phyloP scores from a whole-genome alignment of 148 eudicot species.

The Arctostaphylos glauca region DNA sequence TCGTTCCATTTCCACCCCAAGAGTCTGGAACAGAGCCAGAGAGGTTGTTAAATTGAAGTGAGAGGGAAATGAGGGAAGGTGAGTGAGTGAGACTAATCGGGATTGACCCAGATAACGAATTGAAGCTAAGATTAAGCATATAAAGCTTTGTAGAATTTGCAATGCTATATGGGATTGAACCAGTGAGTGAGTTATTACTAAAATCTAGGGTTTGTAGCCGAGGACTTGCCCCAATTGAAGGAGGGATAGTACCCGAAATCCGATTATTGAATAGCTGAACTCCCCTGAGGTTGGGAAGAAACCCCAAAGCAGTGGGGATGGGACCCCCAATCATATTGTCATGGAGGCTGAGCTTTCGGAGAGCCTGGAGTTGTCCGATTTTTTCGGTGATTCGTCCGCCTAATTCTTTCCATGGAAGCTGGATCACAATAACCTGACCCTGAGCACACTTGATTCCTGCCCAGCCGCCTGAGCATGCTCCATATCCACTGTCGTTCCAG shows the following conservation, averaged over 20 bases:
- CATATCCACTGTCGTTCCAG: conserved; percentile 72
- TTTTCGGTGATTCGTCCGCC: conserved; percentile 59
- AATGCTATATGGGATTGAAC: conserved; percentile 53
- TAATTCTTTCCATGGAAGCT: conserved; percentile 76
- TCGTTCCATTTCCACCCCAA: neutral
- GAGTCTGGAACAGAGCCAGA: conserved; percentile 18
- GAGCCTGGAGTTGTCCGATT: conserved; percentile 66
- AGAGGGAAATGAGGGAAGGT: conserved; percentile 41
- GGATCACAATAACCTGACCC: conserved; percentile 84
- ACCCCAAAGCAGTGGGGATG: conserved; percentile 61
- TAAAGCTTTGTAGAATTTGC: conserved; percentile 54
- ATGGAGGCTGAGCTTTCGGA: conserved; percentile 82
- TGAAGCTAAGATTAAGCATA: conserved; percentile 71
- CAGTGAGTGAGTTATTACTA: conserved; percentile 54
- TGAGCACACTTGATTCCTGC: conserved; percentile 78
- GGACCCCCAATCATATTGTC: conserved; percentile 62
- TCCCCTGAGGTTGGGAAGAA: conserved; percentile 72
- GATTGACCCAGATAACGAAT: conserved; percentile 56
- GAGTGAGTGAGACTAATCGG: conserved; percentile 51
- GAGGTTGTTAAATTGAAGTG: conserved; percentile 51
- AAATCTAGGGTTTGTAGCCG: conserved; percentile 70
- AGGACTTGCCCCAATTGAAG: conserved; percentile 54
- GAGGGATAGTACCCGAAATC: conserved; percentile 67
- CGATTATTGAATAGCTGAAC: conserved; percentile 68
- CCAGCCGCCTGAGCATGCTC: conserved; percentile 84